A percentile compares a stretch with the other conserved stretches of the same genome.
Evolutionary conservation across 352 stramenopile species (phyloP).

Genomic region (Globisporangium canariense): DNA sequence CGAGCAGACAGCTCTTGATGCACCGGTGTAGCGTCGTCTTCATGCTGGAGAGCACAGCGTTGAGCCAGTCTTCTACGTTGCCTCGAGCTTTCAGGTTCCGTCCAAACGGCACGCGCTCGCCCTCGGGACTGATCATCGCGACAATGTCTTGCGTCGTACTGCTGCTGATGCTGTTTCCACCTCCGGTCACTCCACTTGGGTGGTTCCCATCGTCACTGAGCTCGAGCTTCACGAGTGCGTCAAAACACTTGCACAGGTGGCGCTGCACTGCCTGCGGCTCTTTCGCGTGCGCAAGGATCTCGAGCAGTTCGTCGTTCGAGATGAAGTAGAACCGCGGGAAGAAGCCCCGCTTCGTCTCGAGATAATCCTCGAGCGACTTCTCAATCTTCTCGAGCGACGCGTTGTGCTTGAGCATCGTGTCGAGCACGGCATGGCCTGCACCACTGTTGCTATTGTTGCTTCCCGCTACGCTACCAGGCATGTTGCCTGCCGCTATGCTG

Average conservation of each 20-base stretch:
- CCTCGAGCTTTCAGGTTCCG: slow-evolving; percentile 76
- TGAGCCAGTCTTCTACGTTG: slow-evolving; percentile 88
- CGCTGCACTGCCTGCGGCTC: slow-evolving; percentile 77
- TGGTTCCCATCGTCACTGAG: slow-evolving; percentile 47
- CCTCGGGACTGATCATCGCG: slow-evolving; percentile 80
- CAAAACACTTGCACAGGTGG: slow-evolving; percentile 84
- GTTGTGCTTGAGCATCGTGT: slow-evolving; percentile 71
- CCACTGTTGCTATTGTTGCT: neutral
- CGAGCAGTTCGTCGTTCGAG: slow-evolving; percentile 83
- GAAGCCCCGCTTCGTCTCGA: slow-evolving; percentile 78
- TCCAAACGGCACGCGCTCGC: slow-evolving; percentile 73
- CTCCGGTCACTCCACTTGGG: neutral
- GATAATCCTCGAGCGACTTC: slow-evolving; percentile 80
- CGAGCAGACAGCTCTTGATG: slow-evolving; percentile 76
- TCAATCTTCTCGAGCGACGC: slow-evolving; percentile 64
- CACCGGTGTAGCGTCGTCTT: slow-evolving; percentile 58
- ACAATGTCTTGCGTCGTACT: slow-evolving; percentile 52
- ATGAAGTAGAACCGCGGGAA: slow-evolving; percentile 90
- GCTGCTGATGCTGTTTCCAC: neutral
- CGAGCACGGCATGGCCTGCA: slow-evolving; percentile 45
- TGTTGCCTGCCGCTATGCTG: neutral
- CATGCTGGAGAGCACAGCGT: slow-evolving; percentile 73
- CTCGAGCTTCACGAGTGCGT: slow-evolving; percentile 74
- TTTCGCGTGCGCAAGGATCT: slow-evolving; percentile 79
- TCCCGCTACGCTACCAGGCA: slow-evolving; percentile 5